Percentiles rank a stretch among this genome's conserved stretches.
Evolutionary conservation across 1,284 basidiomycete genomes (phyloP).

Genomic region (Trichosporon faecale): DNA sequence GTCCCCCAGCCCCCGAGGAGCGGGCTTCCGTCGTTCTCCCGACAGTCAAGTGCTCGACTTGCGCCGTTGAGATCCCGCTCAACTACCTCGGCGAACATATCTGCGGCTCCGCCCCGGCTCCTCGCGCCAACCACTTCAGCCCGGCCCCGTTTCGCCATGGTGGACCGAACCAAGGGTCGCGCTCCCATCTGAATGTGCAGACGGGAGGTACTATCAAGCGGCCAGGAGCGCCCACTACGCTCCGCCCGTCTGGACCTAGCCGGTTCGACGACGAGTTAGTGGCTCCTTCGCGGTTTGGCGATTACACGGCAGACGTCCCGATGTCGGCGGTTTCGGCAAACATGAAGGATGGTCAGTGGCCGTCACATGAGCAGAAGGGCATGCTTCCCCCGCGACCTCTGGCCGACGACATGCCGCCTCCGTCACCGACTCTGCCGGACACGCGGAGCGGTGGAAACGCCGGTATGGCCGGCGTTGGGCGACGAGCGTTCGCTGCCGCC

Average conservation of each 20-base stretch:
- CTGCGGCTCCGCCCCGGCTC: constrained; percentile 51
- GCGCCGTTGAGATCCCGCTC: constrained; percentile 65
- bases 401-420: constrained; percentile 8
- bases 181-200: background rate
- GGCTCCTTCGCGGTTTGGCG: constrained; percentile 6
- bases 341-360: constrained; percentile 17
- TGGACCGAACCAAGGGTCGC: background rate
- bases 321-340: constrained; percentile 17
- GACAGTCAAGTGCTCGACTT: constrained; percentile 75
- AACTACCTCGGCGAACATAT: constrained; percentile 68
- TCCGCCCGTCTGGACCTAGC: constrained; percentile 5
- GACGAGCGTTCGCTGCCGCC: constrained; percentile 76
- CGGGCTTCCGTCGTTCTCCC: constrained; percentile 74
- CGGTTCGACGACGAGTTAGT: background rate
- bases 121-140: constrained; percentile 10
- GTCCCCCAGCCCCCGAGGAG: constrained; percentile 26
- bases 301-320: constrained; percentile 22
- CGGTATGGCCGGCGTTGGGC: constrained; percentile 84
- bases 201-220: background rate
- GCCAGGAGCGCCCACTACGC: background rate
- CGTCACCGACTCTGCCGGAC: constrained; percentile 54
- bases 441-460: constrained; percentile 73
- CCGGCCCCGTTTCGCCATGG: background rate
- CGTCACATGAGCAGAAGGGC: constrained; percentile 29
- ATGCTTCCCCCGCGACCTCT: background rate